phyloP scores from a whole-genome alignment of 2,329 filamentous ascomycete species.

The Penicillium brevicompactum region DNA sequence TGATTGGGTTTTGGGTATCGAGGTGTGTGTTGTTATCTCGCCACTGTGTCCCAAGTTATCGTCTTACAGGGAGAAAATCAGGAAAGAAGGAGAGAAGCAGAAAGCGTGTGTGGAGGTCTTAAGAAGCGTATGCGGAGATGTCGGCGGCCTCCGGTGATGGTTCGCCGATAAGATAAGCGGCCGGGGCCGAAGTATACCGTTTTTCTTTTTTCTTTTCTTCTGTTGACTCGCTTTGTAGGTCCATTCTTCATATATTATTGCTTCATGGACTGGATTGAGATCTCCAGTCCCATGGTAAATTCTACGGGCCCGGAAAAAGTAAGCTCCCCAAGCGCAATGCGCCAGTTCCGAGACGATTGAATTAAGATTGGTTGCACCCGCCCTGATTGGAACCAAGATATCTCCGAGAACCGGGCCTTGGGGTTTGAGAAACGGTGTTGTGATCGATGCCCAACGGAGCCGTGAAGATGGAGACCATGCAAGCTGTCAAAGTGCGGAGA shows the following conservation, averaged over 20 bases:
- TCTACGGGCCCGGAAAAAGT: too few relatives aligned
- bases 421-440: neutral
- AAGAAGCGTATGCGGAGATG: conserved; percentile 6
- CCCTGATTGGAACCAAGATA: neutral
- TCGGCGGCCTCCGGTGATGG: conserved; percentile 14
- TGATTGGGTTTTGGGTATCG: conserved; percentile 15
- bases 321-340: neutral
- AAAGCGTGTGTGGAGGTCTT: neutral
- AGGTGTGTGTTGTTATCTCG: neutral
- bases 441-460: neutral
- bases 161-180: conserved; percentile 16
- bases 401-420: neutral
- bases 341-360: neutral
- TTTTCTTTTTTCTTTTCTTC: neutral
- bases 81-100: neutral
- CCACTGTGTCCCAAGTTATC: neutral
- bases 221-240: neutral
- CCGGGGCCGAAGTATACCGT: conserved; percentile 7
- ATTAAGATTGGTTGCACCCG: neutral
- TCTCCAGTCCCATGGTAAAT: too few relatives aligned
- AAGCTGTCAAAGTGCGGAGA: neutral
- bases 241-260: neutral
- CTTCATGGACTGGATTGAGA: too few relatives aligned
- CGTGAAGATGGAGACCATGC: neutral
- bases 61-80: neutral